A percentile compares a stretch with the other conserved stretches of the same genome.
These are phyloP conservation scores for Hylodesmum podocarpum DNA, from an alignment of 306 rosid species.

Conservation along the genomic window DNA sequence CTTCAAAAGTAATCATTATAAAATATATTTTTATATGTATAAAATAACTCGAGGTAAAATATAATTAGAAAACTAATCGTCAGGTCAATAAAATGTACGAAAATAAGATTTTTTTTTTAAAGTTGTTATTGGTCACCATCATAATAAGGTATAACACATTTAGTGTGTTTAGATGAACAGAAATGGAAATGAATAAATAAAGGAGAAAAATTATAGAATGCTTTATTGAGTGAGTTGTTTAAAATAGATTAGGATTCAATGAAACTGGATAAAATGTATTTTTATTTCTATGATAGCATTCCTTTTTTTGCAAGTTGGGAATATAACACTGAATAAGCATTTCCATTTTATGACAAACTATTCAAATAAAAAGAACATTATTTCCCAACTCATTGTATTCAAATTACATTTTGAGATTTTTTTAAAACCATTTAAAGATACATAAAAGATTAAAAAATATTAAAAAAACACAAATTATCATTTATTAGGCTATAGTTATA, in stretches of 20 bases:
- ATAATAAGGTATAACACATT: no score
- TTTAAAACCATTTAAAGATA: not conserved
- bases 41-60: not conserved
- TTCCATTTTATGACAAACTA: not conserved
- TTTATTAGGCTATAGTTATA: not conserved
- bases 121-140: not conserved
- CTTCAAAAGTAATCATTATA: not conserved
- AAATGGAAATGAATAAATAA: not conserved
- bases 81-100: not conserved
- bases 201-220: not conserved
- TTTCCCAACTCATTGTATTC: not conserved
- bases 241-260: not conserved
- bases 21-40: not conserved
- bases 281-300: not conserved
- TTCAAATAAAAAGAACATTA: not conserved
- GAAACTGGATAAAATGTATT: not conserved
- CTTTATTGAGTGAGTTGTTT: not conserved
- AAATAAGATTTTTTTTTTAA: not conserved
- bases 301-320: not conserved
- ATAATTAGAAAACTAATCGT: not conserved
- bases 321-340: not conserved
- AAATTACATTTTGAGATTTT: not conserved
- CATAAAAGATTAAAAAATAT: not conserved
- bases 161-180: not conserved
- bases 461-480: not conserved